Base-by-base conservation (phyloP, 2,329 filamentous ascomycete species). In the Penicillium sp. region DNA sequence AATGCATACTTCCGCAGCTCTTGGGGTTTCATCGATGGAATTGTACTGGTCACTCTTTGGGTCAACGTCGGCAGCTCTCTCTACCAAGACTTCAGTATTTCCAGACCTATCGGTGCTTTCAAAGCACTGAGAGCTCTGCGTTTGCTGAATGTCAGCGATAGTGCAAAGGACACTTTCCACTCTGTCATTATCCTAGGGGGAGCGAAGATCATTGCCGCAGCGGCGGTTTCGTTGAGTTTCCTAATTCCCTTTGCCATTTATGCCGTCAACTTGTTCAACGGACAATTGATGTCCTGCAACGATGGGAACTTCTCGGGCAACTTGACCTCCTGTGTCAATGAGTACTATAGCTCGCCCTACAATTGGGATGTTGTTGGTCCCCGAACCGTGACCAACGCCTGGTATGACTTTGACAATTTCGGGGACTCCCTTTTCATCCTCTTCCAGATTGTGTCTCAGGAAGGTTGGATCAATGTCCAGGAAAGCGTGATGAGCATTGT, bases 401-500 rank as follows among this genome's bases (percentile, higher is more conserved):
- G 86, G 70, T 98, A 89, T 76, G 89, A 89, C 72, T 99, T 99
- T 70, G 95, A 99, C 74, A 90, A 96, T 70, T 99, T 99, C 68
- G 90, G 89, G n/a, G 85, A 90, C 53, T 90, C 93, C 0, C 82
- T 99, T 33, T 98, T 98, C 78, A 96, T 96, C 60, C 89, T 99
- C 58, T 99, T 97, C 78, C 93, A 98, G 74, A 97, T 99, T 75
- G 93, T 98, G 43, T 98, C 93, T 52, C 95, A 99, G 74, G 96
- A 99, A 81, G 95, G 95, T 33, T 99, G 96, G 95, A 87, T 88
- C 11, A 92, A 96, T 72, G 91, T 96, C n/a, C 90, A 95, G 71
- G 93, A 90, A 79, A 84, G 85, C 33, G 89, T 88, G 1, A 90
- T 96, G 78, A 85, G 87, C 31, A 95, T 98, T 63, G 93, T 88